These are phyloP conservation scores for Acanthamoeba culbertsoni DNA, from an alignment of 208 protist genomes.

Conservation along the genomic window DNA sequence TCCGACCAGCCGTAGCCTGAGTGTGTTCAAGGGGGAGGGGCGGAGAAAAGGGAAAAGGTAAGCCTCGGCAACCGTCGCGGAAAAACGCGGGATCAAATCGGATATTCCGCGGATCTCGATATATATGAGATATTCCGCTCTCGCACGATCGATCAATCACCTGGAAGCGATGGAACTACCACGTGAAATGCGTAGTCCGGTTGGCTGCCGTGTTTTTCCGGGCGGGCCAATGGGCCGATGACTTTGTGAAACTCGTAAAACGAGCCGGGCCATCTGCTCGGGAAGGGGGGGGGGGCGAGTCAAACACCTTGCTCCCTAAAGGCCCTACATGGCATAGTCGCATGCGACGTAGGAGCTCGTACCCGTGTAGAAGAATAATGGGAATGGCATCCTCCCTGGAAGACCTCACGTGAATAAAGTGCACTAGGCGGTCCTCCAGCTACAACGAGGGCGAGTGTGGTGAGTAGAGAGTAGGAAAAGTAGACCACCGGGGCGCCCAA, in stretches of 20 bases:
- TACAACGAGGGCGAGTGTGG: background rate
- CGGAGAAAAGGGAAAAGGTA: background rate
- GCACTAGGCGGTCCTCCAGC: background rate
- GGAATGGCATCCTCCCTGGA: background rate
- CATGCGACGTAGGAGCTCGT: too few species aligned
- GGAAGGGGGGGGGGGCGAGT: too few species aligned
- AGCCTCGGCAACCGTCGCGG: background rate
- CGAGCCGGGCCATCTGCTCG: conserved; percentile 17
- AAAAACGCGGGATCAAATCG: too few species aligned
- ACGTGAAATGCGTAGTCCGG: conserved; percentile 25
- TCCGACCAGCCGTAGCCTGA: conserved; percentile 30
- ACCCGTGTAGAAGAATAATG: conserved; percentile 4
- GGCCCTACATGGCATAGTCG: too few species aligned
- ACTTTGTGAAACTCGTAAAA: conserved; percentile 54
- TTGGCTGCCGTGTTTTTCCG: background rate
- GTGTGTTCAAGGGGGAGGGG: too few species aligned
- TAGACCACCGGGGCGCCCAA: too few species aligned
- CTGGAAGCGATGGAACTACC: conserved; percentile 3
- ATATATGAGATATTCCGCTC: too few species aligned
- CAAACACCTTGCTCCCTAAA: too few species aligned
- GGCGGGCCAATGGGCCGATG: background rate
- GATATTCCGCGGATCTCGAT: too few species aligned
- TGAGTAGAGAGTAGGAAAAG: background rate
- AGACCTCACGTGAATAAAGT: conserved; percentile 16
- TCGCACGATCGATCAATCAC: background rate